Evolutionary conservation across 2,329 filamentous ascomycete species (phyloP).

Genomic region (Talaromyces sp.): DNA sequence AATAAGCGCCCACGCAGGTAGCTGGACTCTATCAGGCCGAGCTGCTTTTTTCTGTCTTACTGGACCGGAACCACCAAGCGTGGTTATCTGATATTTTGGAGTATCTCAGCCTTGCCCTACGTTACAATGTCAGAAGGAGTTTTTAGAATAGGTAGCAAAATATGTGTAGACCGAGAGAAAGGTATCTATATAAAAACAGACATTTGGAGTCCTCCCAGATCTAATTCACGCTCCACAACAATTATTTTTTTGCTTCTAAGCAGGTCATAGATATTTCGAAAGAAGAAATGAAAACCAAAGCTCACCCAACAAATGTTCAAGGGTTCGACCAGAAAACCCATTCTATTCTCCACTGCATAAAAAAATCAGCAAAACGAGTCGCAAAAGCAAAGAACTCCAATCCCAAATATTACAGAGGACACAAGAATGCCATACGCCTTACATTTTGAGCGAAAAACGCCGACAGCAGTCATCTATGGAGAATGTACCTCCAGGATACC

Average conservation of each 20-base stretch:
- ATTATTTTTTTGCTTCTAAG: background rate
- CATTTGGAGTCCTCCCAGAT: background rate
- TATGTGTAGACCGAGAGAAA: background rate
- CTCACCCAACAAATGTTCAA: constrained; percentile 3
- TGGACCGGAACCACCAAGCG: background rate
- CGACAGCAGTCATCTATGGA: constrained; percentile 6
- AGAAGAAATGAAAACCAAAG: background rate
- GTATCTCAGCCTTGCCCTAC: background rate
- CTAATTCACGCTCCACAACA: background rate
- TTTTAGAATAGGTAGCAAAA: background rate
- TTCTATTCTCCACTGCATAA: constrained; percentile 7
- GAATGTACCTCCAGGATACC: constrained; percentile 16
- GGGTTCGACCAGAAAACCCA: background rate
- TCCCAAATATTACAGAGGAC: background rate
- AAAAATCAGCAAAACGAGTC: background rate
- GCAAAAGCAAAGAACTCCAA: background rate
- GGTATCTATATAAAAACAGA: background rate
- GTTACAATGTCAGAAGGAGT: background rate
- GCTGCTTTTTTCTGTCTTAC: background rate
- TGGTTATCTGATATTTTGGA: background rate
- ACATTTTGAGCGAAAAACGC: background rate
- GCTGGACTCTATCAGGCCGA: background rate
- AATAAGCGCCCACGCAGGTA: background rate
- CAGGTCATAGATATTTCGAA: background rate
- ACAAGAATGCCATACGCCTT: background rate